These are phyloP conservation scores for Medicago lupulina DNA, from an alignment of 306 rosid genomes.

Conservation along the genomic window DNA sequence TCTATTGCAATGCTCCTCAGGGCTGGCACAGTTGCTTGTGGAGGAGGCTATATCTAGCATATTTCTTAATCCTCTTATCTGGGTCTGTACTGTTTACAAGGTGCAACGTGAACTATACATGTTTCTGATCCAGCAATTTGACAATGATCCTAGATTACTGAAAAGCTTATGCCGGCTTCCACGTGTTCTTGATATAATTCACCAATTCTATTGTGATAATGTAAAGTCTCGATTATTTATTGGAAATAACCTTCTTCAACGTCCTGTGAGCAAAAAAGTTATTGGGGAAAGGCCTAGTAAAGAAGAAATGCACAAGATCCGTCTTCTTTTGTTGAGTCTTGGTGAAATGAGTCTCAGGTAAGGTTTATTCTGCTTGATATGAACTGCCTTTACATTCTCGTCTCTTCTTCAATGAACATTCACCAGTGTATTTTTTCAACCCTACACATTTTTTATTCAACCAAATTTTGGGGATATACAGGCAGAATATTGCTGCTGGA, in stretches of 20 bases:
- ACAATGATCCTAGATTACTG: constrained; percentile 87
- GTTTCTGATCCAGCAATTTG: constrained; percentile 96
- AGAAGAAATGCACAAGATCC: constrained; percentile 92
- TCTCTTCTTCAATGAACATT: constrained; percentile 34
- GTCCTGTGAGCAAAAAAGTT: constrained; percentile 53
- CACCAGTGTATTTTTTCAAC: constrained; percentile 7
- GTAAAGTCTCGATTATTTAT: constrained; percentile 56
- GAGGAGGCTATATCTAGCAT: constrained; percentile 82
- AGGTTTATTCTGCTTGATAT: constrained; percentile 30
- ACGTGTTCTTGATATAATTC: constrained; percentile 80
- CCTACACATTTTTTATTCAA: constrained; percentile 14
- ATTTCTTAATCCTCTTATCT: constrained; percentile 91
- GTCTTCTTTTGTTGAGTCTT: constrained; percentile 93
- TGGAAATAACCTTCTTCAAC: constrained; percentile 65
- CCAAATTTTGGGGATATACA: constrained; percentile 53
- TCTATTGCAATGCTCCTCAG: constrained; percentile 48
- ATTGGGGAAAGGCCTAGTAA: constrained; percentile 66
- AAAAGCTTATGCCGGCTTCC: constrained; percentile 84
- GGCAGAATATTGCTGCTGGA: constrained; percentile 77
- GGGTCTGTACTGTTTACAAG: constrained; percentile 77
- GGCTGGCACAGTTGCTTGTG: constrained; percentile 78
- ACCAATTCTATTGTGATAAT: constrained; percentile 79
- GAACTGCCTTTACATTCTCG: constrained; percentile 11
- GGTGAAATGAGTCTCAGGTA: constrained; percentile 99
- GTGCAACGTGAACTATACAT: constrained; percentile 95